Conservation (phyloP, 1,284 basidiomycete genomes). For the Anthracocystis panici-leucophaei region DNA sequence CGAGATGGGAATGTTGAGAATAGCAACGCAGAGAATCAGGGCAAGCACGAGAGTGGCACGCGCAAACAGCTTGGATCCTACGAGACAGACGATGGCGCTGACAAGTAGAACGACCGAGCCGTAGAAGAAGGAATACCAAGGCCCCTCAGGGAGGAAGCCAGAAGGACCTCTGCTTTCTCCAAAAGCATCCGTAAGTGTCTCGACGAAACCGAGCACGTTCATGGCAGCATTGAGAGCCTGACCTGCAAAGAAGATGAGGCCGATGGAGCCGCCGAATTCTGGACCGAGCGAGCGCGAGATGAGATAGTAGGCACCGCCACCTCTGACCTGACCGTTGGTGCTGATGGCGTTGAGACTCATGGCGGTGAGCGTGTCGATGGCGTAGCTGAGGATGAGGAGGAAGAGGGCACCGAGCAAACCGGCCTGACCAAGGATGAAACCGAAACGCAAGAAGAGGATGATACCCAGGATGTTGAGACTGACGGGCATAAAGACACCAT, state of each 20-base stretch:
- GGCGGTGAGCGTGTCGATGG: conserved; percentile 66
- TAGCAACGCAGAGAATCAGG: conserved; percentile 60
- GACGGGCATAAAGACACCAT: conserved; percentile 69
- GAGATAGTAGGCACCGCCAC: conserved; percentile 68
- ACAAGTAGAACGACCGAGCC: conserved; percentile 63
- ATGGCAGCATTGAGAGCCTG: conserved; percentile 68
- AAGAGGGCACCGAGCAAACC: conserved; percentile 65
- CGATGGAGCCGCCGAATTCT: conserved; percentile 69
- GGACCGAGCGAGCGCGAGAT: conserved; percentile 68
- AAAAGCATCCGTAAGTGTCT: conserved; percentile 65
- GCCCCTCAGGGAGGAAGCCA: conserved; percentile 64
- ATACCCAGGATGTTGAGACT: conserved; percentile 69
- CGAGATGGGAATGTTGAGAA: conserved; percentile 65
- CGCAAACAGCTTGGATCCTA: conserved; percentile 65
- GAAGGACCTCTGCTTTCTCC: conserved; percentile 52
- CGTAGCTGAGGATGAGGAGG: conserved; percentile 62
- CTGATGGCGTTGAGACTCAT: conserved; percentile 68
- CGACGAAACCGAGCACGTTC: conserved; percentile 69
- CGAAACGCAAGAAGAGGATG: conserved; percentile 68
- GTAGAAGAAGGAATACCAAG: conserved; percentile 66
- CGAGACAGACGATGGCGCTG: conserved; percentile 64
- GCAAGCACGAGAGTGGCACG: conserved; percentile 65
- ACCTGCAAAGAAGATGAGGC: conserved; percentile 67
- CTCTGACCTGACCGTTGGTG: conserved; percentile 68
- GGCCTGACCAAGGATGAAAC: conserved; percentile 67